Evolutionary conservation across 2,329 filamentous ascomycete species (phyloP), one percentile per base, ranked within the genome.

Genomic region (Fusarium mexicanum): DNA sequence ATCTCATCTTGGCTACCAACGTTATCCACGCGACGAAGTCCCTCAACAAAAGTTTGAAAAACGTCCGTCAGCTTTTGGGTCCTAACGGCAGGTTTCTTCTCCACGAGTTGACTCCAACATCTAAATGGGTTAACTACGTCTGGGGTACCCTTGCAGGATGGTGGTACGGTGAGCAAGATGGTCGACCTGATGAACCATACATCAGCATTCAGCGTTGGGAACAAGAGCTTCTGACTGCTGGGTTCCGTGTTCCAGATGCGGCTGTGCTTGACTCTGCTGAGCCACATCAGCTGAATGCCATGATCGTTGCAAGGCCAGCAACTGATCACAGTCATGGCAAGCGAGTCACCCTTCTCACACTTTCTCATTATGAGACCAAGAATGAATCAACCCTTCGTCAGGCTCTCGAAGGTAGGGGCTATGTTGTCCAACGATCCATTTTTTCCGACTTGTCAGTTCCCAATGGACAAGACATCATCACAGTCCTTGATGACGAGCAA

Each of bases 131-230:
- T 9, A 64, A 61, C 57, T 50, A 63, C 8, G 57, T 63, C 13
- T 63, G 55, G 20, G 61, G 61, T 6, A 64, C 54, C 13, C 44
- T 64, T 16, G 53, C 54, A 22, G 61, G 61, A 17, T 64, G 61
- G 61, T 61, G 61, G 61, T 64, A 64, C 37, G 61, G 61, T 5
- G 55, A 50, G 5, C 16, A 31, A 4, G 54, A 64, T 13, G 55
- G 29, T 3, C 54, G 61, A 31, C 10, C 31, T 9, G 16, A 50
- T 37, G 54, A 64, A 38, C 61, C 55, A 3, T 64, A 64, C n/a
- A 24, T 64, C 29, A 43, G 41, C 14, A 29, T 29, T 16, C 18
- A 43, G 3, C 44, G 37, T 3, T 64, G 61, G 61, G 29, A 4
- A 14, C 37, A 24, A 17, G 61, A 64, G 20, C 18, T 64, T 6